Evolutionary conservation across 31 red algal species (phyloP).

Genomic region (Odonthalia washingtoniensis): DNA sequence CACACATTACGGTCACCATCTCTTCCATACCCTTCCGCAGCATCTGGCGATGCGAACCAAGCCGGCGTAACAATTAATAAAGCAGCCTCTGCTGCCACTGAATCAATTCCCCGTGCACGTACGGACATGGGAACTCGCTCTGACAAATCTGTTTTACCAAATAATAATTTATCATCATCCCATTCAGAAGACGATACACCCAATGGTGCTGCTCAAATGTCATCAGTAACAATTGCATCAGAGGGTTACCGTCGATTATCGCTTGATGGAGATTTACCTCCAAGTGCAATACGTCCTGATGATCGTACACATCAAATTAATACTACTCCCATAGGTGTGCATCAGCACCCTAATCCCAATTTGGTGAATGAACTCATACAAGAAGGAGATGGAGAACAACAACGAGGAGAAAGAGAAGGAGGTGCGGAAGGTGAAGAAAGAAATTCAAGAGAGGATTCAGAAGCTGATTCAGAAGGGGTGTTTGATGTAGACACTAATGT

Average conservation of each 20-base stretch:
- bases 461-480: constrained; percentile 37
- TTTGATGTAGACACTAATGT: constrained; percentile 17
- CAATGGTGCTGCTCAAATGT: not conserved
- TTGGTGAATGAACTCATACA: too few species aligned
- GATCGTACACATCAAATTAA: constrained; percentile 37
- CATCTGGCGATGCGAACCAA: not conserved
- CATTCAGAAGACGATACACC: not conserved
- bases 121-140: constrained; percentile 48
- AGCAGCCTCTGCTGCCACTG: not conserved
- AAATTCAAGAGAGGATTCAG: constrained; percentile 19
- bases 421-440: constrained; percentile 28
- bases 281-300: constrained; percentile 54
- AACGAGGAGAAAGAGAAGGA: too few species aligned
- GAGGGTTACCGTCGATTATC: constrained; percentile 56
- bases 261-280: constrained; percentile 67
- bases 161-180: not conserved
- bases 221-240: not conserved
- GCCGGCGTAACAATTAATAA: too few species aligned
- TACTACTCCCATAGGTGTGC: too few species aligned
- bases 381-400: too few species aligned
- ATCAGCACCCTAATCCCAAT: too few species aligned
- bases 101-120: constrained; percentile 12
- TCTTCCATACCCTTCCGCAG: not conserved
- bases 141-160: constrained; percentile 37
- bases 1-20: not conserved